A percentile compares a stretch with the other conserved stretches of the same genome.
phyloP scores from a whole-genome alignment of 352 stramenopile species.

The Globisporangium spiculum region DNA sequence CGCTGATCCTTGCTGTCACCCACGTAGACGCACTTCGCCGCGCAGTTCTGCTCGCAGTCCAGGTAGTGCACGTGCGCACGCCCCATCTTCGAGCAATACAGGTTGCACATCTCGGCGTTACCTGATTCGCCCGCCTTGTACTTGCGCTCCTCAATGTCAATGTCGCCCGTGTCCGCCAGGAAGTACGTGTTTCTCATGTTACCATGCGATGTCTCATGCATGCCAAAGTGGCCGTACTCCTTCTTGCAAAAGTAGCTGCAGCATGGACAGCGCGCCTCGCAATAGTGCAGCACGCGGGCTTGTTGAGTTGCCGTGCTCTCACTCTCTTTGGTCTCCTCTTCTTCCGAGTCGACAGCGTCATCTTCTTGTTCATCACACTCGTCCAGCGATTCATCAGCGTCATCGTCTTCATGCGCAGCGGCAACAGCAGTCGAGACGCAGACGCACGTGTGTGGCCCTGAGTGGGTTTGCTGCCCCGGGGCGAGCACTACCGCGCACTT shows the following conservation, averaged over 20 bases:
- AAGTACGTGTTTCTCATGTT: conserved; percentile 85
- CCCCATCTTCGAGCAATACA: conserved; percentile 81
- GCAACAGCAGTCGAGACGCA: conserved; percentile 25
- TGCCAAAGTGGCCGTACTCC: conserved; percentile 42
- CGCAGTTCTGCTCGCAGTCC: conserved; percentile 43
- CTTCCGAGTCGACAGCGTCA: not conserved
- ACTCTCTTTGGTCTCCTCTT: not conserved
- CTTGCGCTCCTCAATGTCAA: conserved; percentile 76
- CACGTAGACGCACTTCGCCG: conserved; percentile 41
- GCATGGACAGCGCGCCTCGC: conserved; percentile 59
- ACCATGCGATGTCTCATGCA: conserved; percentile 64
- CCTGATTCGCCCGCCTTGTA: conserved; percentile 64
- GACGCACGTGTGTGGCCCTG: conserved; percentile 45
- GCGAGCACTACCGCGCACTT: conserved; percentile 45
- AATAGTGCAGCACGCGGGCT: conserved; percentile 50
- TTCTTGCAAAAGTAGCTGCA: conserved; percentile 81
- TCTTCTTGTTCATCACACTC: not conserved
- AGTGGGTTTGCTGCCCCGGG: conserved; percentile 43
- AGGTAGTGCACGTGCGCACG: conserved; percentile 73
- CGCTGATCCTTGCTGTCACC: conserved; percentile 47
- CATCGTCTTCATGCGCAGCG: conserved; percentile 10
- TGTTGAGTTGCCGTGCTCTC: not conserved
- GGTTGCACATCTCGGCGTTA: conserved; percentile 78
- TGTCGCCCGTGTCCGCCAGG: conserved; percentile 45
- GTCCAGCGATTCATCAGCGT: conserved; percentile 8